Conservation (phyloP, 768 basidiomycete species). For the Tulasnella sp. region DNA sequence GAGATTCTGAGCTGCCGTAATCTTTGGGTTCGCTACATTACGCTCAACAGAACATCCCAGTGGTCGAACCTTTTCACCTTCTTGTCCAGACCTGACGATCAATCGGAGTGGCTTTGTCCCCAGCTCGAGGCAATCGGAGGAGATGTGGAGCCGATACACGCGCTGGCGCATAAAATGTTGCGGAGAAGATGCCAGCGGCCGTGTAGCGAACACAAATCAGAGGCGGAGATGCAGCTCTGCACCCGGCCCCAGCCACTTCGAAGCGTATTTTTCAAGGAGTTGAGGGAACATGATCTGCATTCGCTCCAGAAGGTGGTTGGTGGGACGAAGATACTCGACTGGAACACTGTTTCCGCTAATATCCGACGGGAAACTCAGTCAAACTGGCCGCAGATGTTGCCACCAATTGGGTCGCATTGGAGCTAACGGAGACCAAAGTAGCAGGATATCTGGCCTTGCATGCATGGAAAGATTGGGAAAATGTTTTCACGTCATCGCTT, state of each 20-base stretch:
- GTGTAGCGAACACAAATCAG: neutral
- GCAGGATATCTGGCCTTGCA: neutral
- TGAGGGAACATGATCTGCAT: neutral
- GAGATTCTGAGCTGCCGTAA: neutral
- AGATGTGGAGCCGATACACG: neutral
- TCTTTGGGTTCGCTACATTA: neutral
- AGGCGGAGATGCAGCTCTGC: neutral
- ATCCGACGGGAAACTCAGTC: neutral
- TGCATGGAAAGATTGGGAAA: neutral
- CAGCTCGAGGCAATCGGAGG: neutral
- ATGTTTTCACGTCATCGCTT: neutral
- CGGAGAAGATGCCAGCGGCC: neutral
- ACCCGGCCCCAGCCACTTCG: neutral
- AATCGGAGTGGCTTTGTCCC: neutral
- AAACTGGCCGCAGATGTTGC: neutral
- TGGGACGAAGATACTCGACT: neutral
- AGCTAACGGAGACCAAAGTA: neutral
- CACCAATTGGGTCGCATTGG: neutral
- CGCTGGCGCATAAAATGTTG: neutral
- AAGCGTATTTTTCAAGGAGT: neutral
- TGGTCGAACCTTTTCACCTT: neutral
- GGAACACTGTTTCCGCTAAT: neutral
- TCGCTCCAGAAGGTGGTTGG: neutral
- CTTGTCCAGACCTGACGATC: neutral
- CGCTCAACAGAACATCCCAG: neutral